These are phyloP conservation scores for Psilocybe azurescens DNA, from an alignment of 768 basidiomycete species.

Conservation along the genomic window DNA sequence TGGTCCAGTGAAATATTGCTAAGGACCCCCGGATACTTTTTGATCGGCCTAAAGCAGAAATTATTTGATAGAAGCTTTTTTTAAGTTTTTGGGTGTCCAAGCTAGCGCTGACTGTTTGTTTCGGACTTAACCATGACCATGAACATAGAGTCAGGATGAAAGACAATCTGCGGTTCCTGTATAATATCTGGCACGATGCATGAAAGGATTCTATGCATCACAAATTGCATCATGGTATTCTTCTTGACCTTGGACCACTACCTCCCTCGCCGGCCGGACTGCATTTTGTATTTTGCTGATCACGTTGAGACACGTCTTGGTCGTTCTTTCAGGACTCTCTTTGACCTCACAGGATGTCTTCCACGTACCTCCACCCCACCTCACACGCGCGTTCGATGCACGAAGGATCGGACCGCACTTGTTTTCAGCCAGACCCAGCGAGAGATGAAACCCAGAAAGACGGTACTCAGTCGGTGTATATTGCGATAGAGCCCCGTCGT, in stretches of 20 bases:
- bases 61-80: too few relatives aligned
- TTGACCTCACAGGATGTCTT: background rate
- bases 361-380: background rate
- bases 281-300: background rate
- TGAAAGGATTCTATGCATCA: too few relatives aligned
- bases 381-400: background rate
- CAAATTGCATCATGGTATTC: too few relatives aligned
- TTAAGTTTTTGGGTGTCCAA: too few relatives aligned
- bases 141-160: too few relatives aligned
- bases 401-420: background rate
- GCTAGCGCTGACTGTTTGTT: too few relatives aligned
- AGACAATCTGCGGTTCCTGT: too few relatives aligned
- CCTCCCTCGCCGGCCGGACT: background rate
- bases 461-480: constrained; percentile 1
- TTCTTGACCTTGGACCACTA: constrained; percentile 5
- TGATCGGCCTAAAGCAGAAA: too few relatives aligned
- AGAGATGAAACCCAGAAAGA: background rate
- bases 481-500: constrained; percentile 17
- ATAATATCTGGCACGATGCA: too few relatives aligned
- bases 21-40: too few relatives aligned
- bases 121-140: too few relatives aligned
- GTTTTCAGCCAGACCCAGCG: background rate
- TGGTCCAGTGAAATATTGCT: too few relatives aligned
- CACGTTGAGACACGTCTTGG: background rate
- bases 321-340: background rate